Percentiles rank a stretch among this genome's conserved stretches.
phyloP scores from a whole-genome alignment of 768 basidiomycete species.

The Boletus insuetus region DNA sequence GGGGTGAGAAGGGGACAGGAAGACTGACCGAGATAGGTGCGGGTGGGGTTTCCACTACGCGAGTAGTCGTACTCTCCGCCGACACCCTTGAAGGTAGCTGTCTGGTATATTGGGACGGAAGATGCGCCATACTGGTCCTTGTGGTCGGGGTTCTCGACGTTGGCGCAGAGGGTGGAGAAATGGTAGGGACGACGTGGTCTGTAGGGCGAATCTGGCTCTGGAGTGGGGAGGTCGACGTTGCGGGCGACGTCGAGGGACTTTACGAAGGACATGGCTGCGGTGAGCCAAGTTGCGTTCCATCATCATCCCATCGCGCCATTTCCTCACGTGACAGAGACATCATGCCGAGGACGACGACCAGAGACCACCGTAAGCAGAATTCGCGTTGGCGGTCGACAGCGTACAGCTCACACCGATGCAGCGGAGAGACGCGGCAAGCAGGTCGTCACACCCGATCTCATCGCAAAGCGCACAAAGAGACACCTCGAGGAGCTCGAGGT shows the following conservation, averaged over 20 bases:
- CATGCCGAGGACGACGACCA: slow-evolving; percentile 23
- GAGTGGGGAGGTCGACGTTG: slow-evolving; percentile 66
- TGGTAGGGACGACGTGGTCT: slow-evolving; percentile 70
- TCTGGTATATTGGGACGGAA: slow-evolving; percentile 96
- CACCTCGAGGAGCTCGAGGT: slow-evolving; percentile 89
- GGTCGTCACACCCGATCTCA: slow-evolving; percentile 56
- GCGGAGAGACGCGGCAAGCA: slow-evolving; percentile 47
- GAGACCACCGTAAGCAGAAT: slow-evolving; percentile 35
- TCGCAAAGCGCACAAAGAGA: slow-evolving; percentile 71
- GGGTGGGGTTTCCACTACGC: slow-evolving; percentile 93
- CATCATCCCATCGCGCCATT: slow-evolving; percentile 14
- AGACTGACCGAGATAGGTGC: slow-evolving; percentile 83
- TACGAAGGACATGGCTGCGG: not conserved
- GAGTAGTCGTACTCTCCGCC: slow-evolving; percentile 90
- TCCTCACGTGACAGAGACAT: slow-evolving; percentile 16
- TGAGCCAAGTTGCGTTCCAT: not conserved
- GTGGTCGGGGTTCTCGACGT: slow-evolving; percentile 85
- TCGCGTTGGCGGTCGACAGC: not conserved
- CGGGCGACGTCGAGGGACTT: slow-evolving; percentile 6
- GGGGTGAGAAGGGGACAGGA: not conserved
- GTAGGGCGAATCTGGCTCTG: slow-evolving; percentile 76
- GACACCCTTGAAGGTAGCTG: slow-evolving; percentile 96
- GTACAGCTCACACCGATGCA: slow-evolving; percentile 15
- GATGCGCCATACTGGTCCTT: slow-evolving; percentile 96
- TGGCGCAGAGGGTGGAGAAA: slow-evolving; percentile 90